Conservation (phyloP, 192 early-diverging fungal genomes). For the Phycomyces nitens region DNA sequence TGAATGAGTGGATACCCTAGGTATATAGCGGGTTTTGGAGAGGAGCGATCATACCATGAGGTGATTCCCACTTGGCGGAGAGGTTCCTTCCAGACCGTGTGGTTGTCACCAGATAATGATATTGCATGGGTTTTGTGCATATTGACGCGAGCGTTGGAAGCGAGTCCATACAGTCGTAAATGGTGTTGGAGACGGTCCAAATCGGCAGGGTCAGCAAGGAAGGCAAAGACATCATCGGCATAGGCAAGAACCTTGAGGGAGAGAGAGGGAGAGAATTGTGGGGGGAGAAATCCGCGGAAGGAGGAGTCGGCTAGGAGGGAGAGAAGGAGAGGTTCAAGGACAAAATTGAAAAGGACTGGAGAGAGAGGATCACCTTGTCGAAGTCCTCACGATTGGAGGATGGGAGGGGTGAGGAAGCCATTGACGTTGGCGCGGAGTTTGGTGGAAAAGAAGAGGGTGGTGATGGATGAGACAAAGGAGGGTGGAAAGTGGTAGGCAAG, state of each 20-base stretch:
- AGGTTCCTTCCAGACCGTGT: background rate
- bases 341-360: slow-evolving; percentile 26
- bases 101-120: background rate
- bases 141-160: slow-evolving; percentile 20
- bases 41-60: background rate
- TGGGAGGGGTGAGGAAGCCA: background rate
- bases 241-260: background rate
- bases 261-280: background rate
- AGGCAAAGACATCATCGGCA: slow-evolving; percentile 18
- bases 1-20: background rate
- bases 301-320: background rate
- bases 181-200: background rate
- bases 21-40: background rate
- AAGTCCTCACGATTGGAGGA: slow-evolving; percentile 21
- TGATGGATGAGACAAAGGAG: background rate
- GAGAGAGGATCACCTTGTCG: slow-evolving; percentile 34
- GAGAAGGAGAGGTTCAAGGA: slow-evolving; percentile 21
- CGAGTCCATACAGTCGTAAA: background rate
- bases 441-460: slow-evolving; percentile 3
- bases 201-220: slow-evolving; percentile 2
- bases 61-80: background rate
- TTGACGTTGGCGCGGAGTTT: slow-evolving; percentile 22
- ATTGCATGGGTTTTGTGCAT: slow-evolving; percentile 11
- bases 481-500: background rate
- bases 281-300: background rate